Evolutionary conservation across 1,284 basidiomycete species (phyloP), one percentile per base, ranked within the genome.

Genomic region (Leccinum pallidistipes): DNA sequence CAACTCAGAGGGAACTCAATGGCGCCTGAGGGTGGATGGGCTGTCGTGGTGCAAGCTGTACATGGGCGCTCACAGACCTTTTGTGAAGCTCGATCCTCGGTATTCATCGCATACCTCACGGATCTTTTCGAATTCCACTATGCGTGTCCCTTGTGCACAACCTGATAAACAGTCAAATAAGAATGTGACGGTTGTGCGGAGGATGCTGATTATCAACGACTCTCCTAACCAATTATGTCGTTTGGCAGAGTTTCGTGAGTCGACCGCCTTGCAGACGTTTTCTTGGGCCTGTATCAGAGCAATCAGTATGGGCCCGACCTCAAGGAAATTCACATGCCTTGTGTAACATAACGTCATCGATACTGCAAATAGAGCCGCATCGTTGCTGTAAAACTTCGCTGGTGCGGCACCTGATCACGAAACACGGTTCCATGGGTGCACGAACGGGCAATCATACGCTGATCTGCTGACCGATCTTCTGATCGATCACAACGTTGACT

Each of bases 321-420:
- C n/a, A 62, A 75, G 50, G 34, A 58, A 49, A 36, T 52, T 43
- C 43, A 65, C 61, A 57, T 65, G 87, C 93, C 82, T 99, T 99
- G 82, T 99, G 98, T 55, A 98, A 79, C 80, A 98, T 92, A 50
- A 99, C 97, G 77, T 99, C 97, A 71, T 98, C 97, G 1, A 97
- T 91, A 69, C 94, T 96, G 77, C 96, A 98, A 83, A 99, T 99
- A 18, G 94, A 94, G 1, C 95, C 96, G 71, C 97, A 99, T 71
- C 95, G 85, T 71, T 92, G 89, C 74, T 99, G 97, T 36, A 99
- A 79, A 58, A 95, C 88, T 69, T 98, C 94, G 69, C 94, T 97
- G 69, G 55, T 43, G 53, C 29, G 31, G 31, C 24, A 27, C 24
- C 24, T 27, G 24, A 27, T 27, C 24, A 27, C 24, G 4, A 27